These are phyloP conservation scores for Penicillium ochrochloron DNA, from an alignment of 495 filamentous ascomycete species.

Conservation along the genomic window DNA sequence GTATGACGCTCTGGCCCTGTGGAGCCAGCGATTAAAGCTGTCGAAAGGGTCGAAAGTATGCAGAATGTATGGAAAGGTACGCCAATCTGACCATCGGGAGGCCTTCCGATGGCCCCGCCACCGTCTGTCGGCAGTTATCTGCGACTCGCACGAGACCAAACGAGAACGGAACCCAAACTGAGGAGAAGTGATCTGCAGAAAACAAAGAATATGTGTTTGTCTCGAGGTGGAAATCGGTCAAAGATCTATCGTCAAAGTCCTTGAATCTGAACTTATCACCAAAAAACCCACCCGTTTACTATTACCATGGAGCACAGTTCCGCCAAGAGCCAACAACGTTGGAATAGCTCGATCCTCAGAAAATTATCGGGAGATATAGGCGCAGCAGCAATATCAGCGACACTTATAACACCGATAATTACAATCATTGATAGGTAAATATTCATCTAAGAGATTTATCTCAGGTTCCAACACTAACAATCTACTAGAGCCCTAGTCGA, in stretches of 20 bases:
- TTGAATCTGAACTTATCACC: neutral
- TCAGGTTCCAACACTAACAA: constrained; percentile 6
- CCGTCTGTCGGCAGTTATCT: neutral
- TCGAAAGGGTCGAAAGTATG: neutral
- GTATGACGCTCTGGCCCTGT: constrained; percentile 11
- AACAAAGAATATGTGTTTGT: neutral
- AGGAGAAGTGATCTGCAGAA: neutral
- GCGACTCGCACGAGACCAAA: constrained; percentile 6
- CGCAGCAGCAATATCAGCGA: constrained; percentile 39
- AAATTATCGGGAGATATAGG: constrained; percentile 34
- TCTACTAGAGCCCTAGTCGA: constrained; percentile 35
- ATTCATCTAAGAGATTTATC: neutral
- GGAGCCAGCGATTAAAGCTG: constrained; percentile 6
- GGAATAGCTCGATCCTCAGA: constrained; percentile 15
- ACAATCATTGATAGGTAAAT: constrained; percentile 41
- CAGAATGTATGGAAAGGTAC: neutral
- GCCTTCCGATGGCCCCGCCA: constrained; percentile 12
- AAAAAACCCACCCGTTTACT: neutral
- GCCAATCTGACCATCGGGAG: constrained; percentile 9
- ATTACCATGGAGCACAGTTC: constrained; percentile 22
- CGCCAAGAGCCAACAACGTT: constrained; percentile 13
- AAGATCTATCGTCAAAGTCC: neutral
- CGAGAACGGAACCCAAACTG: neutral
- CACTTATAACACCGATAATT: constrained; percentile 36
- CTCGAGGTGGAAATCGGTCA: neutral